Evolutionary conservation across 805 yeast species (phyloP), one percentile per base, ranked within the genome.

Genomic region (Lipomyces starkeyi): DNA sequence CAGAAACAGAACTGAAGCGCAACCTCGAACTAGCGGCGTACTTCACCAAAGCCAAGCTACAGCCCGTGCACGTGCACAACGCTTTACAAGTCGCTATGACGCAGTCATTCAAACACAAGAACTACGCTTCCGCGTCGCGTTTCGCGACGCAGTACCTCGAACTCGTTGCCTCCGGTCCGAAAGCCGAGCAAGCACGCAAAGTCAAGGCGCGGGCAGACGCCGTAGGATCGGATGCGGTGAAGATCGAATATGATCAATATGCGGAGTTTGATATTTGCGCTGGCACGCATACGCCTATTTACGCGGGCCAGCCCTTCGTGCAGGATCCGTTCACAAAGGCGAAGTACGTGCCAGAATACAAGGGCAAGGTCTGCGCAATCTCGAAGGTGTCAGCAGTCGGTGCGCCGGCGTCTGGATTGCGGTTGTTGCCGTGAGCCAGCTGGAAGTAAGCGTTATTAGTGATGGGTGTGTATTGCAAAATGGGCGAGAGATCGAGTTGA

Each of bases 1-100:
- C 90, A 40, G 83, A 88, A 11, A 69, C 74, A 13, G 73, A 67
- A n/a, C 83, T 90, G 64, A 90, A 92, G 79, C 90, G 98, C 71
- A 93, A 92, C 79, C 84, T 95, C 76, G 98, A 95, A 79, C 83
- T 95, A 73, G 98, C 99, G 5, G 96, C 98, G 0, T 94, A 94
- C 80, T 96, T 95, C 83, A 92, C 99, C 14, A 88, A 86, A 76
- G 89, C 93, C 34, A 86, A 90, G 72, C 84, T 95, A 74, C 91
- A 90, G 71, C 88, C 91, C 47, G 89, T 90, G 7, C 99, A 95
- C 79, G 86, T 90, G 68, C 86, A 89, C 63, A 89, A 92, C 76
- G 97, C 98, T 13, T 83, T 93, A 74, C 96, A 92, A 78, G 97
- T 93, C 65, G 99, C 99, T 53, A 91, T 94, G 95, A 88, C 90